Conservation (phyloP, 169 alveolate species). For the Cryptosporidium andersoni region DNA sequence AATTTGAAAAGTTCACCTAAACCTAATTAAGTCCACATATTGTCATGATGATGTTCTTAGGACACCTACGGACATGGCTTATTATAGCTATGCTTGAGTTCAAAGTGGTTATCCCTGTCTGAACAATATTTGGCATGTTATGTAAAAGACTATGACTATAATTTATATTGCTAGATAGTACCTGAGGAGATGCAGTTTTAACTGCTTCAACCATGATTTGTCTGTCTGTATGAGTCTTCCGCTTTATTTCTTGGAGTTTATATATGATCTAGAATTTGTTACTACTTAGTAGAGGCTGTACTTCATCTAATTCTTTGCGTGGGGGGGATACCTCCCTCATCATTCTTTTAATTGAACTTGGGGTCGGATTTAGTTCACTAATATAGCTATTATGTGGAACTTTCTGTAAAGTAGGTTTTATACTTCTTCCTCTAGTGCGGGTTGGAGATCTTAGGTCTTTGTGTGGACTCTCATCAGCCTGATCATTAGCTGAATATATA, state of each 20-base stretch:
- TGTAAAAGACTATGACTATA: constrained; percentile 31
- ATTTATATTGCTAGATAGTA: constrained; percentile 67
- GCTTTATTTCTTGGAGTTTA: neutral
- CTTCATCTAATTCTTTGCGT: neutral
- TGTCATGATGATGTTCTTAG: constrained; percentile 66
- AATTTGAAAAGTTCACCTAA: no score
- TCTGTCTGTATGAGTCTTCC: constrained; percentile 25
- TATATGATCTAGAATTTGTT: neutral
- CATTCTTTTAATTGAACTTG: constrained; percentile 55
- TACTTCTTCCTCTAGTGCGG: no score
- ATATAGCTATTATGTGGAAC: no score
- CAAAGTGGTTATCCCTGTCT: constrained; percentile 65
- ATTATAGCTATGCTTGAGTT: constrained; percentile 56
- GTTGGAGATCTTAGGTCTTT: constrained; percentile 16
- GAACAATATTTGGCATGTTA: constrained; percentile 20
- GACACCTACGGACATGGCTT: constrained; percentile 70
- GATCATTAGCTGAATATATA: neutral
- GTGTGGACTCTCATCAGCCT: neutral
- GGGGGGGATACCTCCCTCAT: constrained; percentile 40
- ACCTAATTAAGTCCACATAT: neutral
- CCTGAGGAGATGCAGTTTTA: constrained; percentile 21
- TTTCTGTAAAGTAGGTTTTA: no score
- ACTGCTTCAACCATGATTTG: neutral
- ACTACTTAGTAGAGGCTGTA: constrained; percentile 8
- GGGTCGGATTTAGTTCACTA: neutral